Evolutionary conservation across 768 basidiomycete species (phyloP).

Genomic region (Tulasnella sp.): DNA sequence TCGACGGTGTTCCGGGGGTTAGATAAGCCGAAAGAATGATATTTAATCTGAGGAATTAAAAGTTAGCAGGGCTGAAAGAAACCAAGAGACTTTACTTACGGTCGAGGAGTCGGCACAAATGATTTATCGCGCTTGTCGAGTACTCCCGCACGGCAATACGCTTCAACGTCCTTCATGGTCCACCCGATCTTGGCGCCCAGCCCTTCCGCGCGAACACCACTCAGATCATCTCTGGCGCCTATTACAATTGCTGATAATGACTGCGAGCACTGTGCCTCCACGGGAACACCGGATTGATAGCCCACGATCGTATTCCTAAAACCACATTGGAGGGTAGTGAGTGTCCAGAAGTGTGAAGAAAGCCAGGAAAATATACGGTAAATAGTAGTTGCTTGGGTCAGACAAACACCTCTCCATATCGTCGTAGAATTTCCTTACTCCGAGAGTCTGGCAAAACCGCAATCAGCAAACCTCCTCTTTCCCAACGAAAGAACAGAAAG

Average conservation of each 20-base stretch:
- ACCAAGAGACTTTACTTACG: background rate
- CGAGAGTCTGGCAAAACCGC: background rate
- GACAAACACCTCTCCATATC: slow-evolving; percentile 16
- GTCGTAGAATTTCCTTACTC: slow-evolving; percentile 30
- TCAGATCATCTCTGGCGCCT: background rate
- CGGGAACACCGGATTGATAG: background rate
- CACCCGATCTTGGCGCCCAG: background rate
- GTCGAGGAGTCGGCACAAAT: background rate
- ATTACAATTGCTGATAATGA: background rate
- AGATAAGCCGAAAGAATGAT: slow-evolving; percentile 19
- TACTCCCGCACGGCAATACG: background rate
- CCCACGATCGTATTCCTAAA: slow-evolving; percentile 28
- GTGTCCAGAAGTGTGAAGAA: too few relatives aligned
- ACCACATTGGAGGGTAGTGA: background rate
- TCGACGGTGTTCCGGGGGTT: slow-evolving; percentile 7
- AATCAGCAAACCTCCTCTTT: background rate
- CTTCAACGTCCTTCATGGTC: slow-evolving; percentile 7
- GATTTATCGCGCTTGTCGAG: background rate
- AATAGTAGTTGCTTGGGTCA: slow-evolving; percentile 8
- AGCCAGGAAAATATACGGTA: slow-evolving; percentile 6
- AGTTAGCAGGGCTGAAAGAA: background rate
- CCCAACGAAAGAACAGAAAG: background rate
- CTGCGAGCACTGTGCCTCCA: background rate
- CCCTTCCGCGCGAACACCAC: background rate
- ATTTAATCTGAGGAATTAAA: background rate